Evolutionary conservation across 192 early-diverging fungal species (phyloP), one percentile per base, ranked within the genome.

Genomic region (Backusella australiensis): DNA sequence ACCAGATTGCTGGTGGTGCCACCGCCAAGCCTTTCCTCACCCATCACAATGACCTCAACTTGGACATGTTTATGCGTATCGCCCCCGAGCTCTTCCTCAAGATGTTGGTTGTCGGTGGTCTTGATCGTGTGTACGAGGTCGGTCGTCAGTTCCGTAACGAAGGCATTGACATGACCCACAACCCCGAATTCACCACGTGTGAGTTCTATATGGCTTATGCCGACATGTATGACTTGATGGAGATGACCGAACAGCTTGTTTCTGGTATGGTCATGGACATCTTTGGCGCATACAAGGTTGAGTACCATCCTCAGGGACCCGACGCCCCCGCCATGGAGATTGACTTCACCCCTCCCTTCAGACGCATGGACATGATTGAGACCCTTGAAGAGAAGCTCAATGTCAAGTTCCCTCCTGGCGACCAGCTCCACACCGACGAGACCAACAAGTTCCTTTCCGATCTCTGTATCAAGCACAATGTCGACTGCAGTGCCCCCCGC

Each of bases 181-280:
- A 99, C 89, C 98, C 98, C 73, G 98, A 99, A 86, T 98, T 99
- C 88, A 98, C 98, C 53, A 98, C 96, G 29, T 96, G 94, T 85
- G 98, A 99, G 88, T 98, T 99, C 86, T 98, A 99, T 87, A 97
- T 97, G 97, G 98, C 98, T 19, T 99, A 97, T 82, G 98, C 97
- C 39, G 97, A 99, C 83, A 92, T 98, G 87, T 91, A 94, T 81
- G 97, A 99, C 82, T 81, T 99, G 71, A 94, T 99, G 93, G 92
- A 97, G 35, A 93, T 98, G 79, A 98, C 97, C 74, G 98, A 99
- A 82, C 66, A 72, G 1, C 79, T 94, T 26, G 70, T 99, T 17
- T 91, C 93, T 46, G 92, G 96, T 73, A 96, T 98, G 95, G 96
- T 99, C 82, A 95, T 94, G 90, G 83, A 89, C 72, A 85, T 99